Percentiles rank a stretch among this genome's conserved stretches.
phyloP scores from a whole-genome alignment of 1,284 basidiomycete genomes.

The Serendipita sp. region DNA sequence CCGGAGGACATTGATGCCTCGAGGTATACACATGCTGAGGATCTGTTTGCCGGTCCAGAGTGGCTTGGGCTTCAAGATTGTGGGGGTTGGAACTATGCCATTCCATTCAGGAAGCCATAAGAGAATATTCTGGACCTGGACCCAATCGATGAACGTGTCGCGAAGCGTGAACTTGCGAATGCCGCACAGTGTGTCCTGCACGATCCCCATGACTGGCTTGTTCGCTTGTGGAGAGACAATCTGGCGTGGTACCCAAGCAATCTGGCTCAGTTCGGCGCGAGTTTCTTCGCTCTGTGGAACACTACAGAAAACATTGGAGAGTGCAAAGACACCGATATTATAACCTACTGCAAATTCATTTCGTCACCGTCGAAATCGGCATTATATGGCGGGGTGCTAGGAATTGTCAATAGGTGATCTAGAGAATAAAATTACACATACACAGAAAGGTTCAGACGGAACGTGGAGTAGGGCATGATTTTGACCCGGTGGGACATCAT shows the following conservation, averaged over 20 bases:
- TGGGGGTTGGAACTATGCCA: conserved; percentile 80
- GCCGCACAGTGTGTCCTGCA: conserved; percentile 97
- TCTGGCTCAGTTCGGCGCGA: conserved; percentile 93
- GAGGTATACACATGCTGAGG: conserved; percentile 82
- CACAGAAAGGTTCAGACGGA: conserved; percentile 94
- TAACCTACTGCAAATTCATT: conserved; percentile 96
- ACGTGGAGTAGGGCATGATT: conserved; percentile 97
- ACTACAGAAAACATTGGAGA: conserved; percentile 27
- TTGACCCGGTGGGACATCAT: conserved; percentile 99
- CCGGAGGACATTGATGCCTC: conserved; percentile 87
- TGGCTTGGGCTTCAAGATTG: conserved; percentile 92
- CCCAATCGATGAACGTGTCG: conserved; percentile 89
- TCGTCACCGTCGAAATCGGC: conserved; percentile 99
- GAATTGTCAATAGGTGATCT: conserved; percentile 19
- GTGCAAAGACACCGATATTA: background rate
- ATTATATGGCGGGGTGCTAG: conserved; percentile 77
- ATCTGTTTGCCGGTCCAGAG: conserved; percentile 99
- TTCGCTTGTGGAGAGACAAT: conserved; percentile 99
- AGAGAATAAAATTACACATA: conserved; percentile 30
- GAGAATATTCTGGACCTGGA: conserved; percentile 88
- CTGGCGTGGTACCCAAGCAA: conserved; percentile 97
- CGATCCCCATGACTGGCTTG: conserved; percentile 99
- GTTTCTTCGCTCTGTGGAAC: conserved; percentile 98
- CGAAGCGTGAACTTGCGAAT: conserved; percentile 94
- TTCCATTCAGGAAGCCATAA: conserved; percentile 98